A percentile compares a stretch with the other conserved stretches of the same genome.
These are phyloP conservation scores for Marsdenia floribunda DNA, from an alignment of 257 asterid species.

Conservation along the genomic window DNA sequence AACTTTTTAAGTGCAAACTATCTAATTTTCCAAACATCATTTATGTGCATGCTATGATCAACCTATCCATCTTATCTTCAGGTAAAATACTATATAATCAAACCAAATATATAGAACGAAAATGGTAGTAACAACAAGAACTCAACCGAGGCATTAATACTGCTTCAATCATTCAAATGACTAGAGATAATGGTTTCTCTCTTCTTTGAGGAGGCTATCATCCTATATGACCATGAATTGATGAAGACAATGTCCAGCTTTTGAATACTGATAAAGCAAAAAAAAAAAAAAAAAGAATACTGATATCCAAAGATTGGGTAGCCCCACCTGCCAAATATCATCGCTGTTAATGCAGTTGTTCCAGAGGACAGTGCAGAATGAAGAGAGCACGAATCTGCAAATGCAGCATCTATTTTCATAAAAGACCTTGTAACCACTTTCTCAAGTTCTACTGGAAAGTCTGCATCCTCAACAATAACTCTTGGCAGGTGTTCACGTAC, in stretches of 20 bases:
- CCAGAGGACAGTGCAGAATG: conserved; percentile 77
- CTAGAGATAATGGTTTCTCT: neutral
- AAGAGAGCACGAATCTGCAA: conserved; percentile 62
- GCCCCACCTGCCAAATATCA: conserved; percentile 75
- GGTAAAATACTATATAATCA: neutral
- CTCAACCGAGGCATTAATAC: neutral
- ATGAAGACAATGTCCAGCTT: neutral
- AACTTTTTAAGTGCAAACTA: neutral
- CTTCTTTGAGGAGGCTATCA: neutral
- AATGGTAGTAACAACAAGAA: neutral
- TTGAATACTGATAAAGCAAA: neutral
- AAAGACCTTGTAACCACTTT: conserved; percentile 76
- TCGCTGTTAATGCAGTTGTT: conserved; percentile 89
- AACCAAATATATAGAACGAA: neutral
- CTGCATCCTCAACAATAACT: conserved; percentile 73
- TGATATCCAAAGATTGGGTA: conserved; percentile 6
- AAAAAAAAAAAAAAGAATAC: neutral
- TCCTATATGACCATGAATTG: neutral
- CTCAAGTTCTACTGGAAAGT: conserved; percentile 80
- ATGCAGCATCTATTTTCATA: conserved; percentile 63
- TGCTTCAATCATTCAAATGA: neutral
- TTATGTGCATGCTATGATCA: neutral
- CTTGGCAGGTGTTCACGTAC: conserved; percentile 85
- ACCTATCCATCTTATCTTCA: neutral
- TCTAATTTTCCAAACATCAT: neutral